A percentile compares a stretch with the other conserved stretches of the same genome.
Conservation (phyloP, 2,329 filamentous ascomycete genomes). For the Biscogniauxia sp. region DNA sequence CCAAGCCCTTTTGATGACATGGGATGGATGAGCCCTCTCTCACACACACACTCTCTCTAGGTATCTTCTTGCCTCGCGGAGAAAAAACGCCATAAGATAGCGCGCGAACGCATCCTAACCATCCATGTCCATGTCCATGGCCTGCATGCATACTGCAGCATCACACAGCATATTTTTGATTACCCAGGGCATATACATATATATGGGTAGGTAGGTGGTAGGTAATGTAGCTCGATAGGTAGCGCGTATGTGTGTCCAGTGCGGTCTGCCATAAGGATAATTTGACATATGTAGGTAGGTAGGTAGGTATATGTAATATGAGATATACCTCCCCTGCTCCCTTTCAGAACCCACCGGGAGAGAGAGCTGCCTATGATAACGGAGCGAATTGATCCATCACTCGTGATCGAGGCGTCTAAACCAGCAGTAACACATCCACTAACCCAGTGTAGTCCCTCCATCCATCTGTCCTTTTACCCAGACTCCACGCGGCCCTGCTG, state of each 20-base stretch:
- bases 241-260: no score
- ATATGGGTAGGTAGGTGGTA: no score
- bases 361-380: neutral
- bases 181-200: neutral
- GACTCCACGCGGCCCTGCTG: neutral
- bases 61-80: neutral
- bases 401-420: neutral
- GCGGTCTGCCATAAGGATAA: neutral
- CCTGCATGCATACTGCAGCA: neutral
- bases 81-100: neutral
- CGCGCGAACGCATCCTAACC: neutral
- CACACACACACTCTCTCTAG: no score
- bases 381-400: neutral
- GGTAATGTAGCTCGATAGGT: no score
- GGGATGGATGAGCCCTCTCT: no score
- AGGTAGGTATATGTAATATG: neutral
- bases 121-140: neutral
- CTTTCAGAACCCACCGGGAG: neutral
- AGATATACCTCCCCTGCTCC: neutral
- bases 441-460: neutral
- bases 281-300: neutral
- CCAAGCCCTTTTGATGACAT: no score
- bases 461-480: neutral
- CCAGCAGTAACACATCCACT: neutral
- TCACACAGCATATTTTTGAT: neutral